phyloP scores from a whole-genome alignment of 2,329 filamentous ascomycete genomes.

The Curvularia verruculosa region DNA sequence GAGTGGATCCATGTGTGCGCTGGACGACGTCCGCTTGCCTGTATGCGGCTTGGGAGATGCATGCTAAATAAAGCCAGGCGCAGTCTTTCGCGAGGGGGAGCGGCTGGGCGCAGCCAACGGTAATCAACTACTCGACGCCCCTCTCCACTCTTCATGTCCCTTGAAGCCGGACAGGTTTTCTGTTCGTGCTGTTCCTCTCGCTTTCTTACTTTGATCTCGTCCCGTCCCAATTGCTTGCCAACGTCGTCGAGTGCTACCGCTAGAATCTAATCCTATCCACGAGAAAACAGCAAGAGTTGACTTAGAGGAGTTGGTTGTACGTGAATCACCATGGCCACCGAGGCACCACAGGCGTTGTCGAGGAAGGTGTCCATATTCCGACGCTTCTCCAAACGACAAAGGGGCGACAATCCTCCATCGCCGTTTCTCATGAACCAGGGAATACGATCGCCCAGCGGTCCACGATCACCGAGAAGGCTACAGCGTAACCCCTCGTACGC shows the following conservation, averaged over 20 bases:
- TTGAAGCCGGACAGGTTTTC: not conserved
- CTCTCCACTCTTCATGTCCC: slow-evolving; percentile 6
- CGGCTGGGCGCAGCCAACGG: slow-evolving; percentile 14
- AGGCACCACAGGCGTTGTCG: slow-evolving; percentile 17
- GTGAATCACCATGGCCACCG: slow-evolving; percentile 17
- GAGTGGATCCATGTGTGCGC: slow-evolving; percentile 12
- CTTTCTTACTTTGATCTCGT: not conserved
- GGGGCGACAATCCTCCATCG: slow-evolving; percentile 11
- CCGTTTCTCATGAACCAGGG: slow-evolving; percentile 10
- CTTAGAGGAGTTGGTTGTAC: not conserved
- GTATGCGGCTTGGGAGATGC: slow-evolving; percentile 8
- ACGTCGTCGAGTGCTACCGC: not conserved
- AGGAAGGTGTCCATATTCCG: slow-evolving; percentile 30
- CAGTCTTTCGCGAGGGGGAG: slow-evolving; percentile 16
- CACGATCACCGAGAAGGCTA: slow-evolving; percentile 6
- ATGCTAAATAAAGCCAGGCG: slow-evolving; percentile 21
- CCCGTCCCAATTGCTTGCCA: not conserved
- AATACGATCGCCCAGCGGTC: not conserved
- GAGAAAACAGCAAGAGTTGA: slow-evolving; percentile 2
- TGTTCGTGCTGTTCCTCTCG: slow-evolving; percentile 5
- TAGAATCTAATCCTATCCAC: not conserved
- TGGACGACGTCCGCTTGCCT: slow-evolving; percentile 10
- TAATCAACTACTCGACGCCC: slow-evolving; percentile 7
- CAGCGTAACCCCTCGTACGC: slow-evolving; percentile 7
- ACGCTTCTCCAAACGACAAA: slow-evolving; percentile 24